Base-by-base conservation (phyloP, 345 rosid species). In the Microcos paniculata region DNA sequence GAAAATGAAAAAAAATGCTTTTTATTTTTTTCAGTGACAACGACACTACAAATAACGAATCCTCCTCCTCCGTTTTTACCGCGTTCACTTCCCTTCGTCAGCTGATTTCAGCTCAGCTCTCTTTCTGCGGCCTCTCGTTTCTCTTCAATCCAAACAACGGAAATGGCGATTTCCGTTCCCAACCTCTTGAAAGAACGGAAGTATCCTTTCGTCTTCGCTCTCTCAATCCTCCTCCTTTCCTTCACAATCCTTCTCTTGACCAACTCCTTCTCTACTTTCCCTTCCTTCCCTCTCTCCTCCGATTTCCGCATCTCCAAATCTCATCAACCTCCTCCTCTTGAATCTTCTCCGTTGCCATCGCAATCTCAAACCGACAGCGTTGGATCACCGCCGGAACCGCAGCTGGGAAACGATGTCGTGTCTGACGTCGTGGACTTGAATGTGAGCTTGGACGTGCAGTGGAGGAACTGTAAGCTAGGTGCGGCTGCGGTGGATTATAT, bases 401-500 rank as follows among this genome's bases (percentile, higher is more conserved):
- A 12, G 38, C 7, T 18, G 14, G 3, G 8, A 28, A 45, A 30
- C 46, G n/a, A 73, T 2, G 71, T 58, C 11, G 18, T 38, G 16
- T 24, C 76, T 1, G 55, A 55, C 9, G 49, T 63, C 6, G 49
- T 63, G 0, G 85, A 78, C 19, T 61, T 18, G 31, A 70, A 61
- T 59, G n/a, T 75, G 28, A 84, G 55, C 46, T 59, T 31, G 63
- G 67, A 79, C 19, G 23, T 78, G 6, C 53, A 81, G 49, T 91
- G 99, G 99, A 75, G 24, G 77, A 51, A 73, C 24, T 96, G 98
- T 70, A 62, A 79, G 51, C 86, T 87, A 2, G 26, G 79, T 6
- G 77, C 63, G 66, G 89, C 88, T 45, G 87, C 84, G 30, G 90
- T 82, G 67, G 99, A 96, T 82, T 85, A 76, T 62, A 91, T 96